These are phyloP conservation scores for Solanum chmielewskii DNA, from an alignment of 257 asterid genomes.

Conservation along the genomic window DNA sequence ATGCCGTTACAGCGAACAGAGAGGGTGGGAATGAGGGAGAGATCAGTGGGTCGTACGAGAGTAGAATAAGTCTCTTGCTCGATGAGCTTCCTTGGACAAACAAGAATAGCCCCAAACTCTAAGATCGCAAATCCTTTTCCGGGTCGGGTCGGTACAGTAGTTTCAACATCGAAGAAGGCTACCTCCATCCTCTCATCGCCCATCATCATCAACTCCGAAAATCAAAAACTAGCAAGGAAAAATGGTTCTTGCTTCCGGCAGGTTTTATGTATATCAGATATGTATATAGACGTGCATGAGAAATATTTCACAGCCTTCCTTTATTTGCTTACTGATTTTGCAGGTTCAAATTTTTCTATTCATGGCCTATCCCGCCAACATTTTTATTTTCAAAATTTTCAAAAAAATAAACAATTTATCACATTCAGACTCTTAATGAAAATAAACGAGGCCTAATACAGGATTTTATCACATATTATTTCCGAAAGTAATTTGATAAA, in stretches of 20 bases:
- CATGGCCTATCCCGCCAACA: background rate
- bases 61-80: slow-evolving; percentile 78
- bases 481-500: background rate
- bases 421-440: too few relatives aligned
- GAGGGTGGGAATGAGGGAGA: slow-evolving; percentile 48
- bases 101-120: slow-evolving; percentile 88
- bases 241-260: background rate
- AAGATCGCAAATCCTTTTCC: slow-evolving; percentile 64
- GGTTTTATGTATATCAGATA: background rate
- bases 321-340: background rate
- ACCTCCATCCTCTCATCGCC: slow-evolving; percentile 55
- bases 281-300: background rate
- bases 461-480: background rate
- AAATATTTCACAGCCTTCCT: background rate
- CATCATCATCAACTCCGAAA: slow-evolving; percentile 1
- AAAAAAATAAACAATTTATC: too few relatives aligned
- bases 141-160: slow-evolving; percentile 65
- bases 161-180: slow-evolving; percentile 89
- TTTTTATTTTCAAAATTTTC: background rate
- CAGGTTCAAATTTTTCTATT: background rate
- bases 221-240: background rate
- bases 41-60: slow-evolving; percentile 61
- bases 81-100: slow-evolving; percentile 83
- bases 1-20: slow-evolving; percentile 88
- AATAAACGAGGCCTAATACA: background rate